Percentiles rank a stretch among this genome's conserved stretches.
phyloP scores from a whole-genome alignment of 345 rosid species.

The Eucalyptus marginata region DNA sequence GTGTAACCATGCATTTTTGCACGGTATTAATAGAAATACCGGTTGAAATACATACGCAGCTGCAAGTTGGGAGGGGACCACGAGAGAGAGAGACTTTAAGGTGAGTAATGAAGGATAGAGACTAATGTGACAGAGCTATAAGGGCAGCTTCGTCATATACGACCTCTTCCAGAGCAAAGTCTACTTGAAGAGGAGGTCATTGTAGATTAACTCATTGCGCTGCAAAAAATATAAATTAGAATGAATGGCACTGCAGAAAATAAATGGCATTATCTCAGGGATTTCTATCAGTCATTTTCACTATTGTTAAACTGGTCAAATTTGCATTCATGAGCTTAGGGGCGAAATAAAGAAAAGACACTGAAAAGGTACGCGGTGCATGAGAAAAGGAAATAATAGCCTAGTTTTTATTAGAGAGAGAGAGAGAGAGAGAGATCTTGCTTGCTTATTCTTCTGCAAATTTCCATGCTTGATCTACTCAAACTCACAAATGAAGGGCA shows the following conservation, averaged over 20 bases:
- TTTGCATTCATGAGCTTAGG: not conserved
- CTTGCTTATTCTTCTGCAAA: no score
- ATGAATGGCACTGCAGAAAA: not conserved
- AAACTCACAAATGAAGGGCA: not conserved
- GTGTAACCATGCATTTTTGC: not conserved
- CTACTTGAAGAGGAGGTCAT: not conserved
- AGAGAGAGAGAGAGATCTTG: not conserved
- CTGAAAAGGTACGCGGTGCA: not conserved
- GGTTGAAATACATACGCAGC: not conserved
- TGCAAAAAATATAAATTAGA: not conserved
- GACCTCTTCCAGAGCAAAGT: not conserved
- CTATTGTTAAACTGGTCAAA: not conserved
- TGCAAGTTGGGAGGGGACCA: not conserved
- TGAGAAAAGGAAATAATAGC: not conserved
- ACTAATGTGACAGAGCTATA: not conserved
- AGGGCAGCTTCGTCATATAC: not conserved
- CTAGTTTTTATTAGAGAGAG: not conserved
- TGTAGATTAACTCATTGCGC: not conserved
- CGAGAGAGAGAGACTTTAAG: not conserved
- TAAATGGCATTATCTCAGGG: not conserved
- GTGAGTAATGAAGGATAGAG: not conserved
- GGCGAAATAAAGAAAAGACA: not conserved
- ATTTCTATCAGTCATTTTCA: not conserved
- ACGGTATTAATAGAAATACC: not conserved
- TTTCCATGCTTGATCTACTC: not conserved